Conservation (phyloP, 257 asterid genomes). For the Nyctanthes arbortristis region DNA sequence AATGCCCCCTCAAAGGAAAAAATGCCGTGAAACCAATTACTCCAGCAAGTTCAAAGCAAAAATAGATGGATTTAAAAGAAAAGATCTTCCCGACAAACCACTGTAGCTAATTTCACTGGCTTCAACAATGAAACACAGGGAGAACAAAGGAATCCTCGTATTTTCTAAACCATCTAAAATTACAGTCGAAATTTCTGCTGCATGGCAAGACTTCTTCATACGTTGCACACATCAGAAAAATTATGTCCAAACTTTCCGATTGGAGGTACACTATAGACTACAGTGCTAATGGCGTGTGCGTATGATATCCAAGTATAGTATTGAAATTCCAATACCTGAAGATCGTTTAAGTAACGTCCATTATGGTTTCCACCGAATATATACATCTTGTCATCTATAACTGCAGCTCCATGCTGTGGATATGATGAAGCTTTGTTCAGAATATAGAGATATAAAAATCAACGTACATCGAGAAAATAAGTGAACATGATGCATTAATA, state of each 20-base stretch:
- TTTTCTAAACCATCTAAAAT: constrained; percentile 7
- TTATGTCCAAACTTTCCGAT: constrained; percentile 5
- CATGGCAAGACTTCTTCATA: constrained; percentile 1
- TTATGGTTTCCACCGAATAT: constrained; percentile 93
- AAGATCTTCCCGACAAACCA: constrained; percentile 1
- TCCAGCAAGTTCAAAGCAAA: constrained; percentile 21
- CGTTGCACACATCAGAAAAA: constrained; percentile 2
- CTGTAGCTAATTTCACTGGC: constrained; percentile 2
- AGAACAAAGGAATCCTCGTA: constrained; percentile 14
- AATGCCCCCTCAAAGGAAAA: constrained; percentile 26
- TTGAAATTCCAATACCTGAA: constrained; percentile 69
- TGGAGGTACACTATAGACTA: constrained; percentile 21
- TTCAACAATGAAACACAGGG: constrained; percentile 8
- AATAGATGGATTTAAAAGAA: constrained; percentile 18
- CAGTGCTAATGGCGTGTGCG: constrained; percentile 7
- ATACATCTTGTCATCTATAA: constrained; percentile 87
- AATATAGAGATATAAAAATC: constrained; percentile 1
- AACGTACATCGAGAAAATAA: constrained; percentile 9
- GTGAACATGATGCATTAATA: constrained; percentile 23
- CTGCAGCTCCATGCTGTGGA: constrained; percentile 92
- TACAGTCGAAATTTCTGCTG: neutral
- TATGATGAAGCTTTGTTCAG: constrained; percentile 25
- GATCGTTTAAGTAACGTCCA: constrained; percentile 94
- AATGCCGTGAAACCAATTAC: constrained; percentile 11
- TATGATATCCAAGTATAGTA: constrained; percentile 16